Evolutionary conservation across 1,139 yeast species (phyloP).

Genomic region (Yamadazyma sp.): DNA sequence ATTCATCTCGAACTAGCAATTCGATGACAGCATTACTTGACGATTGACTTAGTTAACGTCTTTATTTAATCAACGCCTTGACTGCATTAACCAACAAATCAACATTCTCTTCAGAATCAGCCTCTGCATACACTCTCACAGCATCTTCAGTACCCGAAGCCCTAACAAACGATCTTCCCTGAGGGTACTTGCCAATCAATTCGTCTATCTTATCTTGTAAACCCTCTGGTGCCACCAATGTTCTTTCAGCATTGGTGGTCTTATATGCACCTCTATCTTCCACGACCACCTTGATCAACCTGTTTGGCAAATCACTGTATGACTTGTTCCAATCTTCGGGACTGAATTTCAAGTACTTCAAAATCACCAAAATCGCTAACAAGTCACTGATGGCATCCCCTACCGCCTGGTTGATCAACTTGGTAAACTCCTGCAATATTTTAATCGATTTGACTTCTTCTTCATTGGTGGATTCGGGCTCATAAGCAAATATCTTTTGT

Average conservation of each 20-base stretch:
- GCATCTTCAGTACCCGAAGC: slow-evolving; percentile 99
- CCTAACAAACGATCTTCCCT: slow-evolving; percentile 88
- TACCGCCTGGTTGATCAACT: slow-evolving; percentile 89
- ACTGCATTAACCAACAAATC: slow-evolving; percentile 34
- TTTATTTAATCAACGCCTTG: slow-evolving; percentile 29
- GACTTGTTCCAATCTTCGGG: slow-evolving; percentile 76
- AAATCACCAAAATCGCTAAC: slow-evolving; percentile 68
- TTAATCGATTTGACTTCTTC: slow-evolving; percentile 43
- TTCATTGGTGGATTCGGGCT: slow-evolving; percentile 17
- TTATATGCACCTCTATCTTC: slow-evolving; percentile 75
- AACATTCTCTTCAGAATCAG: slow-evolving; percentile 44
- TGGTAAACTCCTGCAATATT: slow-evolving; percentile 56
- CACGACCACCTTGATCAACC: slow-evolving; percentile 76
- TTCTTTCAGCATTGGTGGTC: slow-evolving; percentile 90
- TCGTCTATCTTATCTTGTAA: slow-evolving; percentile 73
- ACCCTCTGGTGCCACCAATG: slow-evolving; percentile 72
- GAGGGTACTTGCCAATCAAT: slow-evolving; percentile 53
- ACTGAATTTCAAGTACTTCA: slow-evolving; percentile 51
- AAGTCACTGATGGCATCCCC: slow-evolving; percentile 96
- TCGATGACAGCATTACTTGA: no score
- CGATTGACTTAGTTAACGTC: no score
- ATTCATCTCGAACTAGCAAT: no score
- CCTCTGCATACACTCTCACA: slow-evolving; percentile 93
- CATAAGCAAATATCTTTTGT: slow-evolving; percentile 27
- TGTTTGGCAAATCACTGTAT: slow-evolving; percentile 85